Percentiles rank a stretch among this genome's conserved stretches.
phyloP scores from a whole-genome alignment of 352 stramenopile species.

The Globisporangium viniferum region DNA sequence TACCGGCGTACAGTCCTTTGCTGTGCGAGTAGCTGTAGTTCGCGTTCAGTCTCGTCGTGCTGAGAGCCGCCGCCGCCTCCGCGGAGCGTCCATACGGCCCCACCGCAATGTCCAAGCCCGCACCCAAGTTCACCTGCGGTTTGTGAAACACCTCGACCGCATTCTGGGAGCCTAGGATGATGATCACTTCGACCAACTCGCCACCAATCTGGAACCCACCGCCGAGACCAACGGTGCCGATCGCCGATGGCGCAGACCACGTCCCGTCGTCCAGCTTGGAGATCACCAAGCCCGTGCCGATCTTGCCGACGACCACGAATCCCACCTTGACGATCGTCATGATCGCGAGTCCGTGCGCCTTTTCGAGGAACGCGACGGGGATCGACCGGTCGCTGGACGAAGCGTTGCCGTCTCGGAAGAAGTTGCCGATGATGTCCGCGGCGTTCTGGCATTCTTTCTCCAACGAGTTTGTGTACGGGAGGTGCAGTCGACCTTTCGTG shows the following conservation, averaged over 20 bases:
- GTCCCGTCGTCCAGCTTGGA: conserved; percentile 55
- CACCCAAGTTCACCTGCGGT: conserved; percentile 82
- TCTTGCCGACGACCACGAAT: conserved; percentile 54
- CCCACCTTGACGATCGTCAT: conserved; percentile 52
- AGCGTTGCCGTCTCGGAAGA: conserved; percentile 58
- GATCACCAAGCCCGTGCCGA: conserved; percentile 78
- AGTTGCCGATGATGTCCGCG: conserved; percentile 65
- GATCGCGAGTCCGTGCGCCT: conserved; percentile 49
- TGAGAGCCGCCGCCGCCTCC: conserved; percentile 52
- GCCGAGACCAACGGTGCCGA: conserved; percentile 78
- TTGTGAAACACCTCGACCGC: conserved; percentile 85
- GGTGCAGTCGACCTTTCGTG: conserved; percentile 32
- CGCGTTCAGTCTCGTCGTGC: conserved; percentile 45
- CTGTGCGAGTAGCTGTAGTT: conserved; percentile 92
- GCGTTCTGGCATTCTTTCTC: conserved; percentile 62
- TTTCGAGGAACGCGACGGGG: conserved; percentile 44
- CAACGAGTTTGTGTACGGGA: conserved; percentile 51
- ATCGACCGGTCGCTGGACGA: conserved; percentile 38
- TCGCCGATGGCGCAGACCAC: conserved; percentile 90
- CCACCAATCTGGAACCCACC: conserved; percentile 82
- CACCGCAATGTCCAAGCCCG: conserved; percentile 79
- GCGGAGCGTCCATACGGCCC: conserved; percentile 80
- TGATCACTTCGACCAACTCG: conserved; percentile 89
- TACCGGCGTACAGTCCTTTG: conserved; percentile 88
- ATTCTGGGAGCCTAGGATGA: conserved; percentile 86